Conservation (phyloP, 495 filamentous ascomycete species). For the Penicillium arizonense region DNA sequence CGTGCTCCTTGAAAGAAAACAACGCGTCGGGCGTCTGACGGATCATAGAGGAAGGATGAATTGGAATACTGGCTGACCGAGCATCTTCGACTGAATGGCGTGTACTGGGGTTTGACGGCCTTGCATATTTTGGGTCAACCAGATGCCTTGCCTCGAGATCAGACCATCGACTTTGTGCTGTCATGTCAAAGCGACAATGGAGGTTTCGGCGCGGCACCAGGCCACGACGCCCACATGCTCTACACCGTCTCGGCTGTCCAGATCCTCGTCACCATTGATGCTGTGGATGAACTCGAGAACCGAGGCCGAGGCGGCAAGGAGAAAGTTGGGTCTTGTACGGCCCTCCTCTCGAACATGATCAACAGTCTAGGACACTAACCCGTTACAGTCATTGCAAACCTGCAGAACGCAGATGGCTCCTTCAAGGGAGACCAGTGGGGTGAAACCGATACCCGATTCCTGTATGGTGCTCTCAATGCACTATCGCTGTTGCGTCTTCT, state of each 20-base stretch:
- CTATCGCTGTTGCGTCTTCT: conserved; percentile 76
- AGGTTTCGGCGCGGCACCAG: conserved; percentile 90
- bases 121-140: conserved; percentile 81
- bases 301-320: conserved; percentile 63
- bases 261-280: conserved; percentile 81
- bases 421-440: conserved; percentile 97
- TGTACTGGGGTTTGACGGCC: conserved; percentile 94
- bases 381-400: conserved; percentile 66
- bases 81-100: conserved; percentile 88
- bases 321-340: conserved; percentile 72
- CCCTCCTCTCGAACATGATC: conserved; percentile 10
- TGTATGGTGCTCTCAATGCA: conserved; percentile 84
- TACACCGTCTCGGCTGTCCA: conserved; percentile 93
- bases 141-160: conserved; percentile 73
- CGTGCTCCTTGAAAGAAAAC: conserved; percentile 31
- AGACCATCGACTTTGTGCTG: conserved; percentile 86
- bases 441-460: conserved; percentile 89
- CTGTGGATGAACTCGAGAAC: conserved; percentile 75
- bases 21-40: conserved; percentile 6
- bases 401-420: conserved; percentile 83
- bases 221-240: conserved; percentile 92
- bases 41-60: conserved; percentile 75
- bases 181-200: conserved; percentile 85
- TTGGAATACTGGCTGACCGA: conserved; percentile 97
- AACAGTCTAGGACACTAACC: conserved; percentile 17